These are phyloP conservation scores for Epithemia pelagica DNA, from an alignment of 108 stramenopile genomes.

Conservation along the genomic window DNA sequence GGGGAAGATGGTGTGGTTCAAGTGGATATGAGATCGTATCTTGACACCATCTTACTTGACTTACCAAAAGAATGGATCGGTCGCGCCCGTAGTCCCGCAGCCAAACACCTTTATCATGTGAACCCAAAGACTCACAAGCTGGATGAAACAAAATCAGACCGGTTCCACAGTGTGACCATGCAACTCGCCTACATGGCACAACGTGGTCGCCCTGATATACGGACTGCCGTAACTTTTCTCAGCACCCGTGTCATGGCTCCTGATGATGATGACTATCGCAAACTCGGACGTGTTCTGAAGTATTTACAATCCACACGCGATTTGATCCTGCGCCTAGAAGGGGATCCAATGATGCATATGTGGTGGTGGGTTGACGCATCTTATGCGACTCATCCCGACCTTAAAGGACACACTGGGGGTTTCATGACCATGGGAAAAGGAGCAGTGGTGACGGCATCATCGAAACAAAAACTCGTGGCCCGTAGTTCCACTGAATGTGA, in stretches of 20 bases:
- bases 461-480: conserved; percentile 28
- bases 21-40: conserved; percentile 18
- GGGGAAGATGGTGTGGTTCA: conserved; percentile 12
- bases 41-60: conserved; percentile 13
- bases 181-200: conserved; percentile 18
- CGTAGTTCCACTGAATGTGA: conserved; percentile 35
- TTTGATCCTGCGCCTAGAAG: conserved; percentile 6
- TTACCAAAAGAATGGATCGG: too few species aligned
- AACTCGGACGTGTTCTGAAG: conserved; percentile 25
- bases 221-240: conserved; percentile 26
- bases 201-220: conserved; percentile 34
- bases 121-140: background rate
- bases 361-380: conserved; percentile 43
- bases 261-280: conserved; percentile 29
- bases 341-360: background rate
- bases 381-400: conserved; percentile 29
- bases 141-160: background rate
- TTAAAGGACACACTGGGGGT: conserved; percentile 32
- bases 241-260: conserved; percentile 19
- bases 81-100: too few species aligned
- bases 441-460: conserved; percentile 1
- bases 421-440: conserved; percentile 20
- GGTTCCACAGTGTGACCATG: background rate
- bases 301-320: conserved; percentile 23
- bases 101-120: too few species aligned